phyloP scores from a whole-genome alignment of 768 basidiomycete species.

The Lactarius vividus region DNA sequence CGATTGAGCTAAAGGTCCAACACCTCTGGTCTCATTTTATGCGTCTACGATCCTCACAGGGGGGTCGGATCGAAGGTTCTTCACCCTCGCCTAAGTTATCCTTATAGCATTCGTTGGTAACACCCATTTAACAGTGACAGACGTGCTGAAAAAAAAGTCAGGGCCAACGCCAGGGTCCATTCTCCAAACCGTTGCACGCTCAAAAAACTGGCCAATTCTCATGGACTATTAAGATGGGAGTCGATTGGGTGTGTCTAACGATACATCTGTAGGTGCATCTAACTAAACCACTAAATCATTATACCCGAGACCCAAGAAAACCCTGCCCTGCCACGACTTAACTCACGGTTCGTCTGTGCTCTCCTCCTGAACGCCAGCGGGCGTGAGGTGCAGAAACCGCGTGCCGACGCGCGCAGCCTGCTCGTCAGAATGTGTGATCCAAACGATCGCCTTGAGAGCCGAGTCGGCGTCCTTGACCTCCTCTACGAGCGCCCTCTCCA shows the following conservation, averaged over 20 bases:
- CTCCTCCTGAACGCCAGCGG: constrained; percentile 33
- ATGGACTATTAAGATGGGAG: background rate
- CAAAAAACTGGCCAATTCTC: background rate
- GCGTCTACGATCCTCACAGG: background rate
- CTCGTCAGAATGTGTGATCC: constrained; percentile 87
- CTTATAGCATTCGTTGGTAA: background rate
- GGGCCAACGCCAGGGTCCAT: background rate
- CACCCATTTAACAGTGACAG: background rate
- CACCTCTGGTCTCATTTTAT: constrained; percentile 9
- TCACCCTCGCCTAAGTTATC: background rate
- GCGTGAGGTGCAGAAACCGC: constrained; percentile 49
- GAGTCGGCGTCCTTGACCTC: constrained; percentile 49
- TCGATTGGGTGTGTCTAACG: constrained; percentile 5
- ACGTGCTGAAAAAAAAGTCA: background rate
- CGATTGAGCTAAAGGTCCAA: constrained; percentile 57
- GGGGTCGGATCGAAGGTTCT: background rate
- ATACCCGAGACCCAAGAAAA: constrained; percentile 10
- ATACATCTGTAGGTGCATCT: constrained; percentile 9
- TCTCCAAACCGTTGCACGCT: background rate
- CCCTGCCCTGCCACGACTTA: background rate
- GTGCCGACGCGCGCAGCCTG: constrained; percentile 75
- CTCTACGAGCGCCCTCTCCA: constrained; percentile 60
- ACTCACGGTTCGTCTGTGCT: constrained; percentile 1
- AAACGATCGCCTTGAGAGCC: constrained; percentile 68
- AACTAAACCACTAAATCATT: background rate